phyloP scores from a whole-genome alignment of 345 rosid species.

The Diplotaxis tenuifolia region DNA sequence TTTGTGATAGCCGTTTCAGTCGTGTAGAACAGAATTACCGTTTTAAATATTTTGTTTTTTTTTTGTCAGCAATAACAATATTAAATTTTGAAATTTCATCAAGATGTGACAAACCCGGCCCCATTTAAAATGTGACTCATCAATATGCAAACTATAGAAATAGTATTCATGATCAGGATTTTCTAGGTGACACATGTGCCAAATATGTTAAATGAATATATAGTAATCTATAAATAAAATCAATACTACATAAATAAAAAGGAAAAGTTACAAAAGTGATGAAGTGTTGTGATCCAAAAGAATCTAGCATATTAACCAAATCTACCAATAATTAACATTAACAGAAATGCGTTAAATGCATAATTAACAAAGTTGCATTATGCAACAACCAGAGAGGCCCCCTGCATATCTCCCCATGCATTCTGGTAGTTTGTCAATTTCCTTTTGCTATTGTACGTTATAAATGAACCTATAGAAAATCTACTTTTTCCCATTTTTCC shows the following conservation, averaged over 20 bases:
- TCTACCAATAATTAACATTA: background rate
- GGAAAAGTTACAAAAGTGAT: background rate
- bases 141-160: background rate
- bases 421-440: conserved; percentile 19
- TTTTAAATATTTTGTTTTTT: background rate
- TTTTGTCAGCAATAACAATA: background rate
- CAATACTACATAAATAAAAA: background rate
- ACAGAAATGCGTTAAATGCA: background rate
- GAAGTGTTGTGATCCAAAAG: background rate
- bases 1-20: conserved; percentile 2
- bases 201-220: background rate
- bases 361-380: background rate
- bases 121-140: background rate
- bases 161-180: background rate
- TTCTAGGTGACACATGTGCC: background rate
- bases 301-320: background rate
- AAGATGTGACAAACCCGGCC: background rate
- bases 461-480: background rate
- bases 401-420: conserved; percentile 16
- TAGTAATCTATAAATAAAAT: background rate
- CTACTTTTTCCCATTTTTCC: background rate
- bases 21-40: background rate
- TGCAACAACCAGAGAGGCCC: conserved; percentile 6
- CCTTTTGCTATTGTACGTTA: conserved; percentile 6
- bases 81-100: background rate